Evolutionary conservation across 768 basidiomycete species (phyloP).

Genomic region (Agaricus subrufescens): DNA sequence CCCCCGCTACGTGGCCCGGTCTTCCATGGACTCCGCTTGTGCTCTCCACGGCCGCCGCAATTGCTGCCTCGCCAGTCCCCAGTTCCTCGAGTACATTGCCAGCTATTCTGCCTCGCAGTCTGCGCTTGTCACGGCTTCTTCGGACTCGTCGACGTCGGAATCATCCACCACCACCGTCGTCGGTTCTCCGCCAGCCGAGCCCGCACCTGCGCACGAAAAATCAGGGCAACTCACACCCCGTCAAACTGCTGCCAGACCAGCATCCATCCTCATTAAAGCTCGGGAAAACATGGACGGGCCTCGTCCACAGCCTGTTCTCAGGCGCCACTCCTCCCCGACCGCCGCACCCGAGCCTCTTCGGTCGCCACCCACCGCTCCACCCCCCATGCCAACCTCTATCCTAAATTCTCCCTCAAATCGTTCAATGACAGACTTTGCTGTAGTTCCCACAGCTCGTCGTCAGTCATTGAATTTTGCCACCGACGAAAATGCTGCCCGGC

Average conservation of each 20-base stretch:
- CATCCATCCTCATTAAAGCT: no score
- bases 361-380: neutral
- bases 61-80: slow-evolving; percentile 4
- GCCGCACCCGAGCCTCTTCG: neutral
- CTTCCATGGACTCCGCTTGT: slow-evolving; percentile 13
- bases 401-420: neutral
- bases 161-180: neutral
- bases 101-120: neutral
- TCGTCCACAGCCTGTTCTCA: neutral
- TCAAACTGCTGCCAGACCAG: no score
- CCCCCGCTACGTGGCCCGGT: no score
- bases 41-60: neutral
- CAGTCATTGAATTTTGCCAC: neutral
- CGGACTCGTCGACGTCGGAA: neutral
- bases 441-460: neutral
- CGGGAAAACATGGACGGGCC: no score
- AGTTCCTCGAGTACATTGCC: neutral
- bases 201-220: neutral
- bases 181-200: neutral
- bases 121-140: neutral
- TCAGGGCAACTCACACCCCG: neutral
- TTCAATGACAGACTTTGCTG: neutral
- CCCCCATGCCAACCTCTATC: neutral
- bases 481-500: slow-evolving; percentile 3
- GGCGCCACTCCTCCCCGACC: neutral